Evolutionary conservation across 1,284 basidiomycete genomes (phyloP).

Genomic region (Bondarzewia mesenterica): DNA sequence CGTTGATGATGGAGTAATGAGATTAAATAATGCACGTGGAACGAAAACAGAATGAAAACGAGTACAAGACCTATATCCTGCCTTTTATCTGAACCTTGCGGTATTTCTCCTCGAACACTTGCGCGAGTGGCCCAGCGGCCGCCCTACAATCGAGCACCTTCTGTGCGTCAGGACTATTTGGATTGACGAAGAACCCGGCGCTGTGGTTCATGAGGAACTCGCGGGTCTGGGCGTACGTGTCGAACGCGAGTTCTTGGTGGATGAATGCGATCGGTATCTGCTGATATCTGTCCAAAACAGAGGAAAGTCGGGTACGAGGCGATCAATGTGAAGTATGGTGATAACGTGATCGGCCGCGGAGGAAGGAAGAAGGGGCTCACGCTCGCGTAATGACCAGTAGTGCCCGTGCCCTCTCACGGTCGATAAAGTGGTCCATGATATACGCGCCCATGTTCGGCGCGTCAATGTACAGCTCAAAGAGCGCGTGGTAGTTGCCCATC

Average conservation of each 20-base stretch:
- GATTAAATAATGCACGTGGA: no score
- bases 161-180: slow-evolving; percentile 45
- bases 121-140: slow-evolving; percentile 40
- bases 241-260: slow-evolving; percentile 79
- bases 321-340: background rate
- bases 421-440: slow-evolving; percentile 98
- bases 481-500: slow-evolving; percentile 89
- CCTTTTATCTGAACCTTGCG: slow-evolving; percentile 71
- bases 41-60: no score
- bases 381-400: slow-evolving; percentile 88
- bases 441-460: slow-evolving; percentile 98
- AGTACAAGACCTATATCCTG: slow-evolving; percentile 21
- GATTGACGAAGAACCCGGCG: slow-evolving; percentile 64
- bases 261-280: slow-evolving; percentile 75
- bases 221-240: slow-evolving; percentile 53
- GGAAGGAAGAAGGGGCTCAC: slow-evolving; percentile 39
- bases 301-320: no score
- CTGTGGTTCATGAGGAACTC: slow-evolving; percentile 69
- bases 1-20: background rate
- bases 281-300: slow-evolving; percentile 52
- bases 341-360: slow-evolving; percentile 1
- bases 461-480: slow-evolving; percentile 80
- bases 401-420: slow-evolving; percentile 84
- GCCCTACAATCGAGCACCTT: slow-evolving; percentile 65
- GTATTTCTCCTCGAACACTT: slow-evolving; percentile 67